A percentile compares a stretch with the other conserved stretches of the same genome.
Conservation (phyloP, 805 yeast genomes). For the Sugiyamaella qingdaonensis region DNA sequence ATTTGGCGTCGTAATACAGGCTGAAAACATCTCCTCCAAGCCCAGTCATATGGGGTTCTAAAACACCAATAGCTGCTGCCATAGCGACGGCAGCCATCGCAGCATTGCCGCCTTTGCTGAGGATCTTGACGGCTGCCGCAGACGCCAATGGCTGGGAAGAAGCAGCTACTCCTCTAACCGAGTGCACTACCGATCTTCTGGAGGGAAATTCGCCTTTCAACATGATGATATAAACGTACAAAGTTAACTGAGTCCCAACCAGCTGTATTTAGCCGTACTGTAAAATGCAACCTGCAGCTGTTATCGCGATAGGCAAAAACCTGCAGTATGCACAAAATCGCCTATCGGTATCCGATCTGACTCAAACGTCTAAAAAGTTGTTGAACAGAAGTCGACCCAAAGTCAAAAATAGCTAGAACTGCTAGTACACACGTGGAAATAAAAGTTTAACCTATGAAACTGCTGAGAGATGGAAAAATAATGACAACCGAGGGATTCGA, state of each 20-base stretch:
- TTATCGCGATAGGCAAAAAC: constrained; percentile 1
- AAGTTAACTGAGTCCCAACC: not conserved
- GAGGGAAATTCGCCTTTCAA: constrained; percentile 35
- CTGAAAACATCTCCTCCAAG: constrained; percentile 49
- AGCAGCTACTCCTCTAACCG: constrained; percentile 67
- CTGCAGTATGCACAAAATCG: not conserved
- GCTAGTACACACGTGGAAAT: too few species aligned
- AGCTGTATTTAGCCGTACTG: not conserved
- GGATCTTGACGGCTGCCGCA: constrained; percentile 63
- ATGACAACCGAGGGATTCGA: constrained; percentile 79
- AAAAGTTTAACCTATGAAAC: too few species aligned
- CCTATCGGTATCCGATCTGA: not conserved
- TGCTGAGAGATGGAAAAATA: too few species aligned
- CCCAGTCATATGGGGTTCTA: constrained; percentile 40
- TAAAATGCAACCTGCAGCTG: not conserved
- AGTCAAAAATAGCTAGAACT: too few species aligned
- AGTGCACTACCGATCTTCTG: constrained; percentile 69
- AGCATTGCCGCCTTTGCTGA: constrained; percentile 66
- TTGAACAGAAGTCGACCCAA: too few species aligned
- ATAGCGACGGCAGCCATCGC: constrained; percentile 42
- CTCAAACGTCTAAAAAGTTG: too few species aligned
- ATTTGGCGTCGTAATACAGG: constrained; percentile 48
- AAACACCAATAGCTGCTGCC: constrained; percentile 36
- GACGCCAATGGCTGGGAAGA: constrained; percentile 75
- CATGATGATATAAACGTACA: not conserved